Conservation (phyloP, 306 rosid species). For the Malus sylvestris region DNA sequence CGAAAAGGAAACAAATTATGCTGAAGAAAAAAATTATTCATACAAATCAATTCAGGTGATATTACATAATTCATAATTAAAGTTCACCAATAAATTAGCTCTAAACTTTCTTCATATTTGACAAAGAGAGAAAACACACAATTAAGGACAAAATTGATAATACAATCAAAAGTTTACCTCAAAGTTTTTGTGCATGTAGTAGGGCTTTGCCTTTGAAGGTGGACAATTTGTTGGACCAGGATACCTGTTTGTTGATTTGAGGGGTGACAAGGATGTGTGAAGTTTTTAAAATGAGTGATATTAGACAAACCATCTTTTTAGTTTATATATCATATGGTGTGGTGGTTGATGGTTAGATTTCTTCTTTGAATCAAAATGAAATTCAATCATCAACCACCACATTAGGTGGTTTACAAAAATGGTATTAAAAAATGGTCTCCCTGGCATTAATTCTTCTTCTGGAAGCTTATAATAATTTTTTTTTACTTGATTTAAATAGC, state of each 20-base stretch:
- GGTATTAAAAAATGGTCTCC: no score
- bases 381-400: no score
- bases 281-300: neutral
- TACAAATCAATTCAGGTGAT: constrained; percentile 65
- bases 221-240: neutral
- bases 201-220: neutral
- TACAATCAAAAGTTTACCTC: neutral
- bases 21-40: constrained; percentile 41
- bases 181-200: neutral
- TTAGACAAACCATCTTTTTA: no score
- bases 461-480: neutral
- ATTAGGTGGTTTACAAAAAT: no score
- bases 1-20: constrained; percentile 31
- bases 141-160: neutral
- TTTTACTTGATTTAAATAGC: neutral
- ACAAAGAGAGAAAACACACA: neutral
- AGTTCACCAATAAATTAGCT: neutral
- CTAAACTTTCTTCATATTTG: neutral
- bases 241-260: neutral
- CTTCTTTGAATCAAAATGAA: no score
- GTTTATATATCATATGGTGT: no score
- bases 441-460: no score
- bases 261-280: neutral
- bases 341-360: no score
- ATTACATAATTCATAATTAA: neutral